Base-by-base conservation (phyloP, 2,329 filamentous ascomycete species). In the Aspergillus candidus region DNA sequence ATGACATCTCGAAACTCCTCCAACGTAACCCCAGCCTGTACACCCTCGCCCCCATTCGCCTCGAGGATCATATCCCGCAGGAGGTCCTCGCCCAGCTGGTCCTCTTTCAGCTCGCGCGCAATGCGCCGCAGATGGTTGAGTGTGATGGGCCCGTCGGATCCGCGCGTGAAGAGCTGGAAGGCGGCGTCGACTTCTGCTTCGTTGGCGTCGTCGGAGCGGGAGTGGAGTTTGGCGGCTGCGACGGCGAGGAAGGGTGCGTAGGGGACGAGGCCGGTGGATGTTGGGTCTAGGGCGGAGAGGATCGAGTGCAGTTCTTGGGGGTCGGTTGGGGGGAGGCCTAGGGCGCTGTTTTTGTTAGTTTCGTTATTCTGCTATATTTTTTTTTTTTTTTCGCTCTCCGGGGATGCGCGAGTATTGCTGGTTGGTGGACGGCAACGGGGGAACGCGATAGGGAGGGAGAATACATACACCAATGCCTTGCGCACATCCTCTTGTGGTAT, bases 21-120 rank as follows among this genome's bases (percentile, higher is more conserved):
- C 59, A 83, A 73, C 33, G 74, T 79, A 8, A 94, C 91, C 6
- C 86, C 88, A 44, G 73, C 77, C 32, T 74, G 79, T 10, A 86
- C 77, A 12, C 85, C 83, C 4, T 77, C 80, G 1, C 87, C 88
- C 3, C 86, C 87, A 66, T 94, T 96, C 38, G 91, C 93, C 73
- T 97, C 91, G 38, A 89, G 72, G 46, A 98, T 84, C 93, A 98
- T 98, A 71, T 96, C 89, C 70, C 80, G 81, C 60, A 98, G 71
- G 60, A 94, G 69, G 38, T 88, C 83, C 58, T 97, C 93, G 47
- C 80, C 79, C 17, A 94, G 83, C 49, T 50, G 56, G 40, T 83
- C 88, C 68, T 95, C 88, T 67, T 88, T 87, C 57, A 98, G 70
- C 56, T 88, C 79, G 54, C 79, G 81, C 34, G 90, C 89, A 42